These are phyloP conservation scores for Leccinum broughii DNA, from an alignment of 768 basidiomycete species.

Conservation along the genomic window DNA sequence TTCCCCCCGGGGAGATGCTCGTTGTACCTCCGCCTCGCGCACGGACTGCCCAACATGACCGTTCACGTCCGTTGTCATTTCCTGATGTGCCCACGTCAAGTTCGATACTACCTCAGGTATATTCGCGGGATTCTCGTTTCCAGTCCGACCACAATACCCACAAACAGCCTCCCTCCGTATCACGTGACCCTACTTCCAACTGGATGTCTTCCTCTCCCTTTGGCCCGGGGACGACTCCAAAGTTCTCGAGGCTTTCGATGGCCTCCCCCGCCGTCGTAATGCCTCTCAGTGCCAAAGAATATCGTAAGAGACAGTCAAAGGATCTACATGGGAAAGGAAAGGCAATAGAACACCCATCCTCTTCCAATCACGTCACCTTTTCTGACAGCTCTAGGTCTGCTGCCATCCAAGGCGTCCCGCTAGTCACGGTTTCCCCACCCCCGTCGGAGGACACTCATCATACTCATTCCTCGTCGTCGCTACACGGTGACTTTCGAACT, in stretches of 20 bases:
- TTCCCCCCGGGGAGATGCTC: slow-evolving; percentile 3
- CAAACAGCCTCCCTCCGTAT: slow-evolving; percentile 20
- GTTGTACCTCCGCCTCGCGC: slow-evolving; percentile 23
- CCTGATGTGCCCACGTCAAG: neutral
- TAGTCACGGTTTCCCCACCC: slow-evolving; percentile 20
- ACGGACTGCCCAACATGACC: slow-evolving; percentile 17
- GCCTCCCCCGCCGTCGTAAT: slow-evolving; percentile 31
- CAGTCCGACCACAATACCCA: slow-evolving; percentile 5
- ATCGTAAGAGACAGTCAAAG: slow-evolving; percentile 23
- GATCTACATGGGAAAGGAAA: slow-evolving; percentile 8
- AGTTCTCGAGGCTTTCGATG: slow-evolving; percentile 32
- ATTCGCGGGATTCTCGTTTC: slow-evolving; percentile 16
- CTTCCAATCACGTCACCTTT: slow-evolving; percentile 14
- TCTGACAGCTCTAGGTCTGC: slow-evolving; percentile 10
- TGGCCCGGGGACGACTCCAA: slow-evolving; percentile 30
- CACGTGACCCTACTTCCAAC: slow-evolving; percentile 29
- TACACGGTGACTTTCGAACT: neutral
- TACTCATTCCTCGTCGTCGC: neutral
- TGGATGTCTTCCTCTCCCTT: slow-evolving; percentile 33
- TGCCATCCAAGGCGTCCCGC: slow-evolving; percentile 4
- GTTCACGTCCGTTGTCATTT: slow-evolving; percentile 21
- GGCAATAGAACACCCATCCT: slow-evolving; percentile 1
- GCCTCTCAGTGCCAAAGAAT: slow-evolving; percentile 33
- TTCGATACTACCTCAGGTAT: slow-evolving; percentile 3
- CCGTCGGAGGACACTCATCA: slow-evolving; percentile 1